These are phyloP conservation scores for Ramaria sp. DNA, from an alignment of 768 basidiomycete species.

Conservation along the genomic window DNA sequence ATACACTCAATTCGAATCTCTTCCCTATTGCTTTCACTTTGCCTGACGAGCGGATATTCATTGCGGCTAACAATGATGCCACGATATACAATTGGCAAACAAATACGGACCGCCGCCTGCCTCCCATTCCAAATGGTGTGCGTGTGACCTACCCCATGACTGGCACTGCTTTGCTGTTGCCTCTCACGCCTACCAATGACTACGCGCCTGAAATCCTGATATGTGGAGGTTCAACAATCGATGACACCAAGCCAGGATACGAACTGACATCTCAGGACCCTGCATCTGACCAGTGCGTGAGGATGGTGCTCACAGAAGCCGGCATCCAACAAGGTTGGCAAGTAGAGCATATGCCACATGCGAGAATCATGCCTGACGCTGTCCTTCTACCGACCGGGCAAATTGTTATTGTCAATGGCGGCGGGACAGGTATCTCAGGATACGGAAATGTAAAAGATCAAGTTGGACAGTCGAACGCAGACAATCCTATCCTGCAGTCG, in stretches of 20 bases:
- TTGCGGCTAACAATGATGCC: constrained; percentile 69
- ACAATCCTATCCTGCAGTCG: constrained; percentile 55
- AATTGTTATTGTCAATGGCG: constrained; percentile 69
- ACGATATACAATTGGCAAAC: constrained; percentile 70
- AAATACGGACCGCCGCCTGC: constrained; percentile 51
- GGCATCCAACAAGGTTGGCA: constrained; percentile 65
- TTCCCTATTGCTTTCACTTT: constrained; percentile 69
- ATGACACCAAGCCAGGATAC: constrained; percentile 47
- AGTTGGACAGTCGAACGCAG: constrained; percentile 71
- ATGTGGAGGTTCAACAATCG: constrained; percentile 64
- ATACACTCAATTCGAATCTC: constrained; percentile 72
- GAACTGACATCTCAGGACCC: constrained; percentile 61
- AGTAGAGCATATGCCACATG: constrained; percentile 62
- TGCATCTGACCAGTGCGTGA: constrained; percentile 64
- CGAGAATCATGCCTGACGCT: constrained; percentile 72
- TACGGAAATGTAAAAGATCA: constrained; percentile 64
- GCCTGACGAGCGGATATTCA: constrained; percentile 58
- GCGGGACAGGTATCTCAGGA: constrained; percentile 59
- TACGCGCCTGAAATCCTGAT: constrained; percentile 63
- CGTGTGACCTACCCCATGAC: constrained; percentile 81
- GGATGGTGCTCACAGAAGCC: constrained; percentile 50
- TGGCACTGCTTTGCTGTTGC: constrained; percentile 63
- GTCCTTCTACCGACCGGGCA: constrained; percentile 71
- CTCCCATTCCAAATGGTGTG: constrained; percentile 62
- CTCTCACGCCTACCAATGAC: constrained; percentile 47